Base-by-base conservation (phyloP, 1,139 yeast genomes). In the Suhomyces coccinellae region DNA sequence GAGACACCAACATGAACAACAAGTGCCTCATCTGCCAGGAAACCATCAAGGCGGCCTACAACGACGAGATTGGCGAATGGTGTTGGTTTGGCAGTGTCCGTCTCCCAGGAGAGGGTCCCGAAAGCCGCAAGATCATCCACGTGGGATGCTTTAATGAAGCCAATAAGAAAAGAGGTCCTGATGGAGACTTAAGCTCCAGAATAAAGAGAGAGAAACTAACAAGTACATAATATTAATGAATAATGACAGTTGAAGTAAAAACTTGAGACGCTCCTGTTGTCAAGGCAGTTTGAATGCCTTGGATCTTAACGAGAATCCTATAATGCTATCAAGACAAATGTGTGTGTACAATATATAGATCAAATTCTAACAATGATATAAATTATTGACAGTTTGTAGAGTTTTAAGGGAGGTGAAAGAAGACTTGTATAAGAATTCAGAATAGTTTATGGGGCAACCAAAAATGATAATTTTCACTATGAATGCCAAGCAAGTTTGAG, bases 11-110 rank as follows among this genome's bases (percentile, higher is more conserved):
- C 54, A 85, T 86, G 79, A 82, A 79, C 45, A 78, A 82, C 48
- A 77, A 82, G 43, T 95, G 99, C 67, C 85, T 89, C 9, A 83
- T 93, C 33, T 95, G 99, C 69, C 84, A 87, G 55, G 99, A 95
- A 56, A 79, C 75, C 40, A 79, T 90, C 44, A 77, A 79, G 51
- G 91, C 95, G 6, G 81, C 83, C 8, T 93, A 89, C 74, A 87
- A 87, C 60, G 97, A 90, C 59, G 91, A 87, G 44, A 71, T 82
- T 5, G 98, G 97, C 36, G 97, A 91, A 61, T 95, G 99, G 99
- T 83, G 91, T 34, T 93, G 97, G 97, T 79, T 74, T 54, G 84
- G 87, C 60, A 89, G 97, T 37, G 76, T 88, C 26, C 75, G 75
- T 49, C 80, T 77, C 8, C 79, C 83, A n/a, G 86, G 84, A 8